Base-by-base conservation (phyloP, 2,329 filamentous ascomycete species). In the Colletotrichum shisoi region DNA sequence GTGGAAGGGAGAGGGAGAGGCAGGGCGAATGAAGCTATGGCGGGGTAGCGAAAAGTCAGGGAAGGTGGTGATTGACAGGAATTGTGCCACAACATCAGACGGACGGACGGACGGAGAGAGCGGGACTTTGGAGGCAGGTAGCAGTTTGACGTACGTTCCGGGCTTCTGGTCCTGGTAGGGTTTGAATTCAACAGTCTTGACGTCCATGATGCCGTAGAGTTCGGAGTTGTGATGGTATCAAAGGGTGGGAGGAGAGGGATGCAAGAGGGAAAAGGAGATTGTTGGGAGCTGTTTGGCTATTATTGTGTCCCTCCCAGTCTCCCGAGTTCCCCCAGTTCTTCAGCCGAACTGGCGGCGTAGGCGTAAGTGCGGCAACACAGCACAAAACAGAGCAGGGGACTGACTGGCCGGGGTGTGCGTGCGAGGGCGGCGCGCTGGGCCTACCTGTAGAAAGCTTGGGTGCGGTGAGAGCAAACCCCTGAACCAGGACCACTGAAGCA, bases 131-230 rank as follows among this genome's bases (percentile, higher is more conserved):
- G 39, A 21, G 7, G 34, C 31, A 34, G 31, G 31, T 8, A 34
- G 71, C 70, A 69, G 69, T 70, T 71, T 72, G 73, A 93, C 94
- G 81, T 89, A 97, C 94, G 94, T 98, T 87, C 94, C 94, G 71
- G 94, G 93, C 87, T 99, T 99, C 87, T 99, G 95, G 86, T 98
- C 95, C 71, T 90, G 86, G 81, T 95, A 97, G 68, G 94, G 88
- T 79, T 88, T 89, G 79, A 97, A 88, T 73, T 91, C 87, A 75
- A 97, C 91, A 62, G 90, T 92, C 80, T 92, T 86, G 80, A 84
- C 77, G 72, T 82, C 81, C 93, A 97, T 95, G 76, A 71, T 85
- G 76, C 71, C 60, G 65, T 65, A 13, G 44, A 24, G 42, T 60
- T 73, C 59, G 52, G 62, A 13, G 57, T 44, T 67, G 56, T 56